Evolutionary conservation across 495 filamentous ascomycete genomes (phyloP).

Genomic region (Trichoderma reesei): DNA sequence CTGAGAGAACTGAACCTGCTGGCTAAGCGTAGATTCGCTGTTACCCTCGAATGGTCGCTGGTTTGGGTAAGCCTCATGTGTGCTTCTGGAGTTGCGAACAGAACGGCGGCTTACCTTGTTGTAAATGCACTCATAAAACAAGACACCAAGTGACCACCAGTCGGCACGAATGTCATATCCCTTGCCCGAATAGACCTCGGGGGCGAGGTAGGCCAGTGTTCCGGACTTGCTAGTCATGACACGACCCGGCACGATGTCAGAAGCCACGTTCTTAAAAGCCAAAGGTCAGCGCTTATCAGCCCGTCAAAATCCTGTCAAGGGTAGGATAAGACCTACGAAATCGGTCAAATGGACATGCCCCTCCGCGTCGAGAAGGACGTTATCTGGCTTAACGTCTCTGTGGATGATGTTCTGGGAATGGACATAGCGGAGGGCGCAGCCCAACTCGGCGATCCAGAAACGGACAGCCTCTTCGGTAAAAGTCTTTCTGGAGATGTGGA

Average conservation of each 20-base stretch:
- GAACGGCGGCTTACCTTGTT: conserved; percentile 62
- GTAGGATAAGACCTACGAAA: conserved; percentile 55
- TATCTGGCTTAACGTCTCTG: conserved; percentile 94
- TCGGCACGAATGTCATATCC: conserved; percentile 85
- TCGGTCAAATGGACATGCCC: conserved; percentile 97
- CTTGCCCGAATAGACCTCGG: conserved; percentile 83
- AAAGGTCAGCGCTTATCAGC: conserved; percentile 16
- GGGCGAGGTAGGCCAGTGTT: conserved; percentile 89
- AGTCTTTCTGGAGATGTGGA: conserved; percentile 95
- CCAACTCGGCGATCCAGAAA: conserved; percentile 93
- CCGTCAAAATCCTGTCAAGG: neutral
- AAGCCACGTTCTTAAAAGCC: conserved; percentile 78
- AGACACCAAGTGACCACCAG: conserved; percentile 96
- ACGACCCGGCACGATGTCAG: conserved; percentile 77
- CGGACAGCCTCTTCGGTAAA: conserved; percentile 95
- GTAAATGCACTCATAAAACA: conserved; percentile 98
- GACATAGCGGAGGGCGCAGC: conserved; percentile 85
- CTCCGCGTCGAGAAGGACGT: conserved; percentile 85
- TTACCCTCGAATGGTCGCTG: conserved; percentile 85
- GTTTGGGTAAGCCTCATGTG: neutral
- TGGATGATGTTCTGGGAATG: conserved; percentile 91
- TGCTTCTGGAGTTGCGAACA: neutral
- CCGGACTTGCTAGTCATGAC: conserved; percentile 90
- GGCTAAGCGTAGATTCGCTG: conserved; percentile 67
- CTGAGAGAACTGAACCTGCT: conserved; percentile 69